Base-by-base conservation (phyloP, 2,329 filamentous ascomycete genomes). In the Colletotrichum scovillei region DNA sequence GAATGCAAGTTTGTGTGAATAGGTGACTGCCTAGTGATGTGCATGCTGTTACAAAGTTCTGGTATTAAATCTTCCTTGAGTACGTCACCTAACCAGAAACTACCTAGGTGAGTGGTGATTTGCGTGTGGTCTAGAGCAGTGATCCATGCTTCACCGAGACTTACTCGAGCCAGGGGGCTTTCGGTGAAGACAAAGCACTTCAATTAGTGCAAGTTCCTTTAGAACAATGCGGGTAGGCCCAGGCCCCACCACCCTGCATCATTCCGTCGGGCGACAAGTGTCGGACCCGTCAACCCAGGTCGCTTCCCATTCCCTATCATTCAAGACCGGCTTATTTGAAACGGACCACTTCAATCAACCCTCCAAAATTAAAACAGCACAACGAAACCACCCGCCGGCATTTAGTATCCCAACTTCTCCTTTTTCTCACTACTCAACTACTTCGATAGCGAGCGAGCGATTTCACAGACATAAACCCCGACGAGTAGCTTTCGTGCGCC, bases 121-220 rank as follows among this genome's bases (percentile, higher is more conserved):
- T 67, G 66, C 42, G 19, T 16, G 42, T n/a, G 12, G 56, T n/a
- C 59, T 26, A 28, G 35, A 65, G 49, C 52, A 12, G 32, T 49
- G 49, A 68, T 68, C 59, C 59, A 49, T 32, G 70, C 70, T 30
- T 57, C 67, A 73, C 70, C 70, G 70, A 73, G 59, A 24, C 7
- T 49, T 19, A n/a, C 42, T 73, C 64, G 60, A 26, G 46, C 60
- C 56, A 60, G 70, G 70, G 67, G 53, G 26, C 38, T 12, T 16
- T 73, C 70, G 67, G 67, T 70, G 70, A 70, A 49, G 70, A 55
- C 67, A 57, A 46, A 52, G 70, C 70, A 53, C 70, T 28, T 70
- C 60, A 24, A 66, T 74, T 74, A 74, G 68, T 74, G 72, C 72
- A 72, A 74, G 52, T 67, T 49, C 72, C 42, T 62, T 63, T 74